A percentile compares a stretch with the other conserved stretches of the same genome.
These are phyloP conservation scores for Cucurbita moschata DNA, from an alignment of 306 rosid genomes.

Conservation along the genomic window DNA sequence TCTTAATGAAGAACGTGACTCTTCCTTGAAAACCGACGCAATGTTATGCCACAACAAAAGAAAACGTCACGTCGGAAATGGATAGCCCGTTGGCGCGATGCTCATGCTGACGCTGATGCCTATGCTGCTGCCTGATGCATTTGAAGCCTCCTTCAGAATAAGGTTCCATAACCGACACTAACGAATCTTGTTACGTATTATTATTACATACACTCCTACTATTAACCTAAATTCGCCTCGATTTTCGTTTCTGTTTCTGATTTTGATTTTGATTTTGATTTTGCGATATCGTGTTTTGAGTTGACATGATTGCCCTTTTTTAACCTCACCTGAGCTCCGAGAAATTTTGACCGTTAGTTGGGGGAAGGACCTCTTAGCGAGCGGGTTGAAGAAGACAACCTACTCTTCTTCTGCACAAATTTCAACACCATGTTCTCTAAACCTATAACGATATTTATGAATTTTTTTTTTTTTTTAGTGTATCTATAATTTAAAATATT, in stretches of 20 bases:
- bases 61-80: slow-evolving; percentile 1
- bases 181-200: neutral
- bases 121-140: neutral
- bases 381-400: neutral
- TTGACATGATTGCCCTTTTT: neutral
- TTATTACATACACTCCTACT: neutral
- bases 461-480: too few species aligned
- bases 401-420: neutral
- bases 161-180: slow-evolving; percentile 17
- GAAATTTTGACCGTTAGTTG: neutral
- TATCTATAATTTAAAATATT: too few species aligned
- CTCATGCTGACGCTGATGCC: neutral
- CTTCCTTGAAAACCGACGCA: neutral
- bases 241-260: neutral
- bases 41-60: neutral
- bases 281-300: neutral
- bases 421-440: neutral
- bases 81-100: neutral
- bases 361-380: neutral
- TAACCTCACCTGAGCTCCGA: neutral
- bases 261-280: neutral
- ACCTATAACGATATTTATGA: neutral
- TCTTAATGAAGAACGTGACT: neutral
- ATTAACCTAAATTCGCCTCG: neutral
- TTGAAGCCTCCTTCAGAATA: neutral